These are phyloP conservation scores for Cryptosporidium sp. DNA, from an alignment of 169 alveolate species.

Conservation along the genomic window DNA sequence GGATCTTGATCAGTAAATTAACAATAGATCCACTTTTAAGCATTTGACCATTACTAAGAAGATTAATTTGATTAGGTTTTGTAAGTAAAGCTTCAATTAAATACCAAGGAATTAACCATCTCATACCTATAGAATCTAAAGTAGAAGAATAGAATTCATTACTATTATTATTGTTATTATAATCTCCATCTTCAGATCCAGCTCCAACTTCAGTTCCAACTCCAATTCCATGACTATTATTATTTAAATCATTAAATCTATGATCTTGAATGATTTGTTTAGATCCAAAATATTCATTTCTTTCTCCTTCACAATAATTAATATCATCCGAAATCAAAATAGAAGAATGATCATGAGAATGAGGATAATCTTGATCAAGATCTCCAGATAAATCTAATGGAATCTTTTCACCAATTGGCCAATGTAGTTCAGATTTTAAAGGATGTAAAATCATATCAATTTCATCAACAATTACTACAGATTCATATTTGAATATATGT, in stretches of 20 bases:
- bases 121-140: slow-evolving; percentile 71
- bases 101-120: slow-evolving; percentile 90
- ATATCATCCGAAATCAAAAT: not conserved
- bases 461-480: slow-evolving; percentile 90
- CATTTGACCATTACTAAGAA: slow-evolving; percentile 12
- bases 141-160: not conserved
- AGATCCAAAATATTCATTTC: not conserved
- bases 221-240: too few species aligned
- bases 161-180: not conserved
- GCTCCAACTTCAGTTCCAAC: too few species aligned
- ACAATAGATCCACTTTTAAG: slow-evolving; percentile 24
- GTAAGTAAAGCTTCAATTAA: slow-evolving; percentile 83
- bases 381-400: slow-evolving; percentile 70
- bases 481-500: slow-evolving; percentile 80
- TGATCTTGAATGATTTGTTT: not conserved
- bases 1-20: slow-evolving; percentile 8
- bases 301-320: too few species aligned
- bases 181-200: not conserved
- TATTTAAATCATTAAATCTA: too few species aligned
- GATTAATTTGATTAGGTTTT: not conserved
- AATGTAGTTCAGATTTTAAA: slow-evolving; percentile 91
- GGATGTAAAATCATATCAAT: slow-evolving; percentile 92
- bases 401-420: slow-evolving; percentile 91
- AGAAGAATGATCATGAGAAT: not conserved
- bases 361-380: too few species aligned